These are phyloP conservation scores for Pleurotus platypus DNA, from an alignment of 768 basidiomycete genomes.

Conservation along the genomic window DNA sequence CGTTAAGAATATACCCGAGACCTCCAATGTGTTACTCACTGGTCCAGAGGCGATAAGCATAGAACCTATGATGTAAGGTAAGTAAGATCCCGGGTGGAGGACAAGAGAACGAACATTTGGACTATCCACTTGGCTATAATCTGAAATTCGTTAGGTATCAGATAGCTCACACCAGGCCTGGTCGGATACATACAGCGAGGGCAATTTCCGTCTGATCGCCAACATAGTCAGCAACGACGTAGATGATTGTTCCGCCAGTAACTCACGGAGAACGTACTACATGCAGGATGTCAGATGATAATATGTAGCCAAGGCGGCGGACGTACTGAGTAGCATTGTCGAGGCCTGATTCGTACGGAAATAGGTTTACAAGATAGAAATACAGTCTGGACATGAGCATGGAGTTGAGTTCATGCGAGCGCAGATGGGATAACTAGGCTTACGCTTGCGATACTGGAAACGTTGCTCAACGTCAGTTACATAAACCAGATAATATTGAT, in stretches of 20 bases:
- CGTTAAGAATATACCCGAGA: too few species aligned
- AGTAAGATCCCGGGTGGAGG: not conserved
- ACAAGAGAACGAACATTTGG: slow-evolving; percentile 15
- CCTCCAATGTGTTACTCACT: slow-evolving; percentile 5
- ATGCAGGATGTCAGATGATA: not conserved
- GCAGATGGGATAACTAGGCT: not conserved
- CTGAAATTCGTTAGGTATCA: slow-evolving; percentile 4
- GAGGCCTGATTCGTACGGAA: slow-evolving; percentile 18
- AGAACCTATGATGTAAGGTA: slow-evolving; percentile 11
- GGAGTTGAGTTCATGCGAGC: not conserved
- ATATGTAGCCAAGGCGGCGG: not conserved
- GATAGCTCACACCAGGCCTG: not conserved
- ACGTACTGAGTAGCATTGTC: slow-evolving; percentile 17
- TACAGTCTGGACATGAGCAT: slow-evolving; percentile 15
- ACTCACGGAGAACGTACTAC: slow-evolving; percentile 16
- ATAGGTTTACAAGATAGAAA: slow-evolving; percentile 19
- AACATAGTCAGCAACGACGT: not conserved
- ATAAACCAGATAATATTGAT: too few species aligned
- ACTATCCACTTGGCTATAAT: slow-evolving; percentile 17
- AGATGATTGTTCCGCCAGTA: not conserved
- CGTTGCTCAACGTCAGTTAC: not conserved
- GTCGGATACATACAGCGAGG: slow-evolving; percentile 12
- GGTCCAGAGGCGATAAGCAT: slow-evolving; percentile 16
- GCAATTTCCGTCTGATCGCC: slow-evolving; percentile 14
- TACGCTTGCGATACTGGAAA: slow-evolving; percentile 13